Percentiles rank a stretch among this genome's conserved stretches.
Evolutionary conservation across 108 stramenopile species (phyloP).

Genomic region (Fragilaria radians): DNA sequence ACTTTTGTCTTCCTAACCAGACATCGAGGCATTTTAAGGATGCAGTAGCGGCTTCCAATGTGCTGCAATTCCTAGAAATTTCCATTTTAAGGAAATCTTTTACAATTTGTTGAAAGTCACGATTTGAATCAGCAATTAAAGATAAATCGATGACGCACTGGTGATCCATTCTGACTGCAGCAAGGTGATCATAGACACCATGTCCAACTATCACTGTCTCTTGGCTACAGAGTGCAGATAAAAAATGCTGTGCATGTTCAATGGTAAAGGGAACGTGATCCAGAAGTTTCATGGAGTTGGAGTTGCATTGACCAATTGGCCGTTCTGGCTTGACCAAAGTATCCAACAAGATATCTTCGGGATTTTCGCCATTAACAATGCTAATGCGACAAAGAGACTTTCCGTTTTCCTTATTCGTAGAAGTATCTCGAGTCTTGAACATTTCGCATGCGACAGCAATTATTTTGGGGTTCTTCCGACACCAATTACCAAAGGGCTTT

Average conservation of each 20-base stretch:
- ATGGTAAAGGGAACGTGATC: constrained; percentile 83
- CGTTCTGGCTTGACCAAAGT: constrained; percentile 89
- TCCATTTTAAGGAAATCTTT: constrained; percentile 45
- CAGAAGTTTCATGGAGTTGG: constrained; percentile 76
- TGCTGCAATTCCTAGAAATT: constrained; percentile 84
- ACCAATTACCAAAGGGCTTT: constrained; percentile 69
- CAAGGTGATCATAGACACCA: constrained; percentile 89
- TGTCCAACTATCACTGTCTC: constrained; percentile 93
- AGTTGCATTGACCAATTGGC: constrained; percentile 92
- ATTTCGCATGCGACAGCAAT: constrained; percentile 99
- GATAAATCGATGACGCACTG: constrained; percentile 81
- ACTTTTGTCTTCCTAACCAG: constrained; percentile 32
- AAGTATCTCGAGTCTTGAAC: constrained; percentile 91
- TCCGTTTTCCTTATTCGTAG: constrained; percentile 56
- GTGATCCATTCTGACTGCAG: constrained; percentile 82
- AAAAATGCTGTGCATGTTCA: constrained; percentile 89
- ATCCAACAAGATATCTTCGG: constrained; percentile 84
- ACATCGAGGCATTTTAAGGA: constrained; percentile 51
- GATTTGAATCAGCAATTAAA: constrained; percentile 44
- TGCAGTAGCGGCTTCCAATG: constrained; percentile 78
- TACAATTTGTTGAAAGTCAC: constrained; percentile 70
- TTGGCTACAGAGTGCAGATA: constrained; percentile 85
- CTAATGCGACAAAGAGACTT: constrained; percentile 89
- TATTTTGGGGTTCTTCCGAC: constrained; percentile 71
- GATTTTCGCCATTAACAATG: constrained; percentile 83